A percentile compares a stretch with the other conserved stretches of the same genome.
These are phyloP conservation scores for Ceratobasidium sp. DNA, from an alignment of 1,284 basidiomycete genomes.

Conservation along the genomic window DNA sequence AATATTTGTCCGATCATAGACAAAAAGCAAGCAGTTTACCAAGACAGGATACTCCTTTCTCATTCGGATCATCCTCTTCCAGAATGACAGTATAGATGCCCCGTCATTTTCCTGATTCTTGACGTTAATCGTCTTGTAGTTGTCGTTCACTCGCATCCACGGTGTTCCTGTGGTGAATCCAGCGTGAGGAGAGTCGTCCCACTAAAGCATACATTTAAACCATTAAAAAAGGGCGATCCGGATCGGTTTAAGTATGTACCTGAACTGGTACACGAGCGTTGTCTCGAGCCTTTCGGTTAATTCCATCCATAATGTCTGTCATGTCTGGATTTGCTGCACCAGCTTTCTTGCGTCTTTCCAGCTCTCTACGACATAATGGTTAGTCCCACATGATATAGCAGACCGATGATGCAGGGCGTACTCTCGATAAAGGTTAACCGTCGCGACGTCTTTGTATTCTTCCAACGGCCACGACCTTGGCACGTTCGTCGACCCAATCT, in stretches of 20 bases:
- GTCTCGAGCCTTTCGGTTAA: constrained; percentile 71
- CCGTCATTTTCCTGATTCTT: constrained; percentile 57
- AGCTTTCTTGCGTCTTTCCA: constrained; percentile 53
- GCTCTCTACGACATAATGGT: background rate
- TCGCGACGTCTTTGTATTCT: constrained; percentile 73
- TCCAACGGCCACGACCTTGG: constrained; percentile 71
- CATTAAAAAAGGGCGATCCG: background rate
- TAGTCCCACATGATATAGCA: background rate
- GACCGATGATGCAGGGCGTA: constrained; percentile 45
- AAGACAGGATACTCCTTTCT: constrained; percentile 65
- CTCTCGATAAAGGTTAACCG: constrained; percentile 60
- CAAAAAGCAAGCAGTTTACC: too few species aligned
- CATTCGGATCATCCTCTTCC: constrained; percentile 60
- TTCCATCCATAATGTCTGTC: constrained; percentile 62
- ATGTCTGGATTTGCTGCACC: constrained; percentile 59
- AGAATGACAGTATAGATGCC: constrained; percentile 65
- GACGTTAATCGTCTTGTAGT: constrained; percentile 70
- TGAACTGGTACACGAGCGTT: constrained; percentile 73
- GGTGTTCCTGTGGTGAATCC: constrained; percentile 71
- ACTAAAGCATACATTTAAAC: constrained; percentile 52
- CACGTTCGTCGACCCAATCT: constrained; percentile 74
- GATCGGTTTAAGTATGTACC: constrained; percentile 47
- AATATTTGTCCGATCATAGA: too few species aligned
- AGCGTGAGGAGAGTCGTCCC: constrained; percentile 62
- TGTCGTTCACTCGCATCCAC: too few species aligned